These are phyloP conservation scores for Phyllosticta citriasiana DNA, from an alignment of 2,329 filamentous ascomycete species.

Conservation along the genomic window DNA sequence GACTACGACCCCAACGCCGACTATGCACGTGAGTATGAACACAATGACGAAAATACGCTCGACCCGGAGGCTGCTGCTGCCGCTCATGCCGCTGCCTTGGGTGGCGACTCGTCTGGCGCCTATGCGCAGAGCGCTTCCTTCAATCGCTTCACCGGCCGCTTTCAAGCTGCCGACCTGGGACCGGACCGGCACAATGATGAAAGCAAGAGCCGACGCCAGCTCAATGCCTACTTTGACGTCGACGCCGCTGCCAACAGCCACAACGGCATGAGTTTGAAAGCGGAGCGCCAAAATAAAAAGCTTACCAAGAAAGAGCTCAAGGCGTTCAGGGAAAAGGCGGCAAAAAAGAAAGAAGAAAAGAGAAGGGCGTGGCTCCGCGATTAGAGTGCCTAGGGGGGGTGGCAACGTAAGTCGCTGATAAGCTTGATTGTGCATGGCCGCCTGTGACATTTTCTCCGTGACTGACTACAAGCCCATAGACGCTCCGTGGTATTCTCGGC, in stretches of 20 bases:
- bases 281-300: conserved; percentile 78
- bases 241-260: conserved; percentile 87
- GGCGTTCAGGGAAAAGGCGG: conserved; percentile 81
- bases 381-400: conserved; percentile 36
- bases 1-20: conserved; percentile 94
- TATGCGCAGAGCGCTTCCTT: conserved; percentile 68
- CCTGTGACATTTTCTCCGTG: background rate
- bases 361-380: conserved; percentile 82
- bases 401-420: background rate
- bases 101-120: conserved; percentile 24
- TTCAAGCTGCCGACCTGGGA: conserved; percentile 57
- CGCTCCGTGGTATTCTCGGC: background rate
- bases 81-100: conserved; percentile 14
- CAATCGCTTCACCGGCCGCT: conserved; percentile 82
- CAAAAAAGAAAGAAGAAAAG: conserved; percentile 89
- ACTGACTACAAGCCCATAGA: background rate
- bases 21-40: conserved; percentile 54
- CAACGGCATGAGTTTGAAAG: conserved; percentile 81
- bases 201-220: conserved; percentile 75
- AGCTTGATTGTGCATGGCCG: background rate
- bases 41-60: conserved; percentile 21
- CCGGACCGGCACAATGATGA: conserved; percentile 77
- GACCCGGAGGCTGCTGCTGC: conserved; percentile 15
- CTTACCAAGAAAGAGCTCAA: conserved; percentile 78
- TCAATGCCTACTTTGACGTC: conserved; percentile 93